Conservation (phyloP, 257 asterid species). For the Handroanthus guayacan region DNA sequence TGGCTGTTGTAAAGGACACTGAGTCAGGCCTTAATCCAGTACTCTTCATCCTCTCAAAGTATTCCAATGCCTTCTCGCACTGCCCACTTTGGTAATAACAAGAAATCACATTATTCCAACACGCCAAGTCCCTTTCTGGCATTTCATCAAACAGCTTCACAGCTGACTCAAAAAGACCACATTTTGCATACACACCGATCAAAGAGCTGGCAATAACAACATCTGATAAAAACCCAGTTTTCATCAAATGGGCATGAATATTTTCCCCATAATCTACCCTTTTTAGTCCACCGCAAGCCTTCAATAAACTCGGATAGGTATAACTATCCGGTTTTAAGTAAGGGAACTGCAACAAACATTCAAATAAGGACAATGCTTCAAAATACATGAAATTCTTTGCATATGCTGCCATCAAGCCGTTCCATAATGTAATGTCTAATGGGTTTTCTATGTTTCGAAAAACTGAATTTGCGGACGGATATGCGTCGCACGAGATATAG, state of each 20-base stretch:
- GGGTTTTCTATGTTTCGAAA: conserved; percentile 57
- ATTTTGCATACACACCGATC: conserved; percentile 61
- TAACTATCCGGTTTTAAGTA: conserved; percentile 65
- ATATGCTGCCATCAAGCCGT: conserved; percentile 67
- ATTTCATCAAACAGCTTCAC: conserved; percentile 76
- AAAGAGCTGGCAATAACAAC: conserved; percentile 71
- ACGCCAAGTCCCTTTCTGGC: conserved; percentile 69
- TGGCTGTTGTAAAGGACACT: conserved; percentile 68
- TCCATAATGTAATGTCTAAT: conserved; percentile 75
- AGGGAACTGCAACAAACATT: conserved; percentile 47
- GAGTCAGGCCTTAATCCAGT: conserved; percentile 65
- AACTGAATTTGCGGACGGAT: conserved; percentile 54
- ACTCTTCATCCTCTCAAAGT: conserved; percentile 67
- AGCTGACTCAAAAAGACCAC: conserved; percentile 57
- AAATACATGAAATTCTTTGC: conserved; percentile 60
- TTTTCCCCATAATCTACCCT: conserved; percentile 55
- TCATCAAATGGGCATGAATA: conserved; percentile 61
- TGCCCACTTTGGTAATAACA: conserved; percentile 77
- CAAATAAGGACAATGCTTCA: conserved; percentile 60
- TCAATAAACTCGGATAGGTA: conserved; percentile 78
- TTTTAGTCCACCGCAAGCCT: conserved; percentile 72
- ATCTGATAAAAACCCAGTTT: conserved; percentile 64
- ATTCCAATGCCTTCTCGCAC: conserved; percentile 66
- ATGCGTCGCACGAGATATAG: conserved; percentile 56
- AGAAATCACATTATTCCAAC: conserved; percentile 80